Base-by-base conservation (phyloP, 2,329 filamentous ascomycete species). In the Zymoseptoria brevis region DNA sequence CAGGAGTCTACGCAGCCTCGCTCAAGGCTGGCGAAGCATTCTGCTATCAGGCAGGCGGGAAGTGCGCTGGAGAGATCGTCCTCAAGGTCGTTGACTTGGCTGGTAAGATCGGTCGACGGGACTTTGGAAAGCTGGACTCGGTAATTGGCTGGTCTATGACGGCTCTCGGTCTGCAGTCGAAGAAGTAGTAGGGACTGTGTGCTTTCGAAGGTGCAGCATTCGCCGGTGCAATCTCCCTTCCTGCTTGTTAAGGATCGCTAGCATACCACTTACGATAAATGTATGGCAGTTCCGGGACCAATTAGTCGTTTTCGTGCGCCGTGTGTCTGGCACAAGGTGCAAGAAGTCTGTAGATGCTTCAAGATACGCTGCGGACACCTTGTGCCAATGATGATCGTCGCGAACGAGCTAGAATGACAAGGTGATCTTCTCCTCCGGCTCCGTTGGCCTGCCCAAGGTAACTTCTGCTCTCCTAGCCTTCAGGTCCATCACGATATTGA, bases 401-500 rank as follows among this genome's bases (percentile, higher is more conserved):
- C 13, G 5, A 45, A 45, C 35, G 35, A 45, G 5, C 35, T 45
- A 53, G 13, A 53, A 53, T n/a, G n/a, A 19, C 51, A 53, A 26
- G 13, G 26, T 54, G 19, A 62, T 56, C 52, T 50, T 35, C 19
- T 72, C 69, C 35, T 69, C 69, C 3, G 69, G 65, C 26, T 64
- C 66, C 1, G 62, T 62, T 3, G 73, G 73, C 51, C 73, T 65
- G 0, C 73, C 73, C 19, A 74, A 8, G 4, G 60, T 67, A 8
- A 75, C 69, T 11, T 56, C 61, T 29, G 71, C 73, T 51, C 45
- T 62, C 61, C 55, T 68, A 52, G 29, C 61, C 54, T 64, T 61
- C 62, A 75, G 62, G 60, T 75, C 71, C 73, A 74, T 73, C 11
- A 75, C 66, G 35, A 75, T 73, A 50, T 72, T 74, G 58, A 75